These are phyloP conservation scores for Rhodotorula babjevae DNA, from an alignment of 768 basidiomycete genomes.

Conservation along the genomic window DNA sequence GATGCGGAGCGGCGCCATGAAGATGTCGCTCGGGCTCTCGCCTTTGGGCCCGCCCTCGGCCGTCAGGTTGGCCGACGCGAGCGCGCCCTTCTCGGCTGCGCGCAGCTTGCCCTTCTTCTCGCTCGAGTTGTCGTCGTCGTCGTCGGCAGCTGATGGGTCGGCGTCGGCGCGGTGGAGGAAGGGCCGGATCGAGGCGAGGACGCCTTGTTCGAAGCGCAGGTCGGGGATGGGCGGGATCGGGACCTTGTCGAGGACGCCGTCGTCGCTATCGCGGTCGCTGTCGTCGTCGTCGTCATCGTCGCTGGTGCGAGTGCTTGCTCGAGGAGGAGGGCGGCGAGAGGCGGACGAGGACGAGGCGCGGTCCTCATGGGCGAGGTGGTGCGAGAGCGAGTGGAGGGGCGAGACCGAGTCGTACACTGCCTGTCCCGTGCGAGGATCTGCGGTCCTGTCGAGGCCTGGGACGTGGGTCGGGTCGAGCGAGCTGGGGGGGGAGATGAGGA, in stretches of 20 bases:
- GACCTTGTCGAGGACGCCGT: neutral
- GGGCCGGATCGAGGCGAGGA: conserved; percentile 37
- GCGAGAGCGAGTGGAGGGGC: neutral
- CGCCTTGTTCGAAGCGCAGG: conserved; percentile 41
- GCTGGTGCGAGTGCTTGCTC: neutral
- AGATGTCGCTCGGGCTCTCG: conserved; percentile 6
- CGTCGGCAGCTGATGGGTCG: neutral
- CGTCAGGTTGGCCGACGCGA: conserved; percentile 8
- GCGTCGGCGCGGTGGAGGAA: conserved; percentile 26
- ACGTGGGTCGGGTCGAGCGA: conserved; percentile 20
- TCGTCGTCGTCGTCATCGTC: neutral
- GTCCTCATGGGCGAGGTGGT: conserved; percentile 3
- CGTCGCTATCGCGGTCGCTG: neutral
- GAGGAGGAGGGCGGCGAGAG: too few species aligned
- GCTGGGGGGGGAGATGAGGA: neutral
- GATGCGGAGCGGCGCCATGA: conserved; percentile 20
- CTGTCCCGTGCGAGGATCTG: conserved; percentile 10
- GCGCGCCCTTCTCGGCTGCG: conserved; percentile 2
- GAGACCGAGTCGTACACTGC: conserved; percentile 16
- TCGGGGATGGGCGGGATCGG: conserved; percentile 40
- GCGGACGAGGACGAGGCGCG: neutral
- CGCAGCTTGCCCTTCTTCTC: neutral
- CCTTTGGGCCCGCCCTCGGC: neutral
- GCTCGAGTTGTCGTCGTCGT: neutral
- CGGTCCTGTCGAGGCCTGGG: conserved; percentile 18